Percentiles rank a stretch among this genome's conserved stretches.
phyloP scores from a whole-genome alignment of 1,284 basidiomycete species.

The Xerocomus nothofagi region DNA sequence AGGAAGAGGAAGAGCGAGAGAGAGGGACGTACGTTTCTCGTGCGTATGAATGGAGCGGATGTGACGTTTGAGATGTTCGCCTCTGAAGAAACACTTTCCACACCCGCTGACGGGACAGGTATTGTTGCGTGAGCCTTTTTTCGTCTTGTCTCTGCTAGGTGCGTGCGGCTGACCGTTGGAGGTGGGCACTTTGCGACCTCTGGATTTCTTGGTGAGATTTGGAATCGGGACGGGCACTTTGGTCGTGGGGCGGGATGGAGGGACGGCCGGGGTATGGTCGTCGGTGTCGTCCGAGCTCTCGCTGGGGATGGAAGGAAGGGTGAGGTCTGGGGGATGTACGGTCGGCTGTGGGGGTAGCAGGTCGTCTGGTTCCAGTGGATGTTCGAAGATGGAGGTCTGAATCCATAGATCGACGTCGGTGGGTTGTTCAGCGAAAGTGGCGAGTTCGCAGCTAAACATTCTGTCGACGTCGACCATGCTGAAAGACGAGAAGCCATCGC shows the following conservation, averaged over 20 bases:
- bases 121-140: constrained; percentile 45
- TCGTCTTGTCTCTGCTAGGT: constrained; percentile 30
- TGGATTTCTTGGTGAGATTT: constrained; percentile 73
- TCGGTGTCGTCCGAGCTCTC: constrained; percentile 11
- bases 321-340: constrained; percentile 26
- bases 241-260: constrained; percentile 25
- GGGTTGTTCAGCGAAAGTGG: constrained; percentile 12
- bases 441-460: constrained; percentile 26
- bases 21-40: constrained; percentile 54
- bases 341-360: constrained; percentile 24
- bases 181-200: constrained; percentile 71
- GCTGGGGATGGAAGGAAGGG: constrained; percentile 17
- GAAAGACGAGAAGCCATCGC: too few relatives aligned
- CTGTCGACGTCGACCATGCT: constrained; percentile 27
- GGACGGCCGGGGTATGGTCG: not conserved
- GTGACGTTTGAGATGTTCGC: constrained; percentile 71
- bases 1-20: not conserved
- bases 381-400: too few relatives aligned
- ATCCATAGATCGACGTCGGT: too few relatives aligned
- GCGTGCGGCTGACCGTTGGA: constrained; percentile 27
- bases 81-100: constrained; percentile 57
- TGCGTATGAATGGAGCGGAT: constrained; percentile 66
- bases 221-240: constrained; percentile 61
- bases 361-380: too few relatives aligned
- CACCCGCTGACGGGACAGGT: constrained; percentile 53